These are phyloP conservation scores for Beta corolliflora DNA, from an alignment of 179 eudicot genomes.

Conservation along the genomic window DNA sequence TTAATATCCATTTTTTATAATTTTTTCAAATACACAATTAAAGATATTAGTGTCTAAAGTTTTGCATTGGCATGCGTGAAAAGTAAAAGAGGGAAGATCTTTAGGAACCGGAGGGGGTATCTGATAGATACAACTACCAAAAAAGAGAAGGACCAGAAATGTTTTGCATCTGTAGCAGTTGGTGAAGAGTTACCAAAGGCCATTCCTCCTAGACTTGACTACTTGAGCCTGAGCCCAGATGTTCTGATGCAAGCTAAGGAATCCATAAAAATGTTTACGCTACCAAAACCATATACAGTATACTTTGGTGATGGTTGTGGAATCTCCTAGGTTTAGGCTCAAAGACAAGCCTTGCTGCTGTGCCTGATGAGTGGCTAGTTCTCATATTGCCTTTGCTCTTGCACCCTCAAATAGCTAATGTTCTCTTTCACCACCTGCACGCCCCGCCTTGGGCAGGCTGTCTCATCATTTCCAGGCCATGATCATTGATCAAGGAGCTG, in stretches of 20 bases:
- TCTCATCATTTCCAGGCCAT: constrained; percentile 39
- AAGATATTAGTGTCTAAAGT: no score
- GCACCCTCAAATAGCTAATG: constrained; percentile 34
- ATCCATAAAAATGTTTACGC: constrained; percentile 25
- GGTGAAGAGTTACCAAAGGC: constrained; percentile 38
- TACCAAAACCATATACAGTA: constrained; percentile 36
- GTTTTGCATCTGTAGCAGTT: constrained; percentile 36
- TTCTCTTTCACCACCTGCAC: constrained; percentile 36
- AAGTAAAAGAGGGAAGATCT: no score
- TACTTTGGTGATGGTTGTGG: constrained; percentile 35
- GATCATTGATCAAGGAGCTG: constrained; percentile 28
- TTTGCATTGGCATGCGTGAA: no score
- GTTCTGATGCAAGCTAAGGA: constrained; percentile 29
- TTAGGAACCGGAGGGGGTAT: no score
- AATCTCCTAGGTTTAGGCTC: constrained; percentile 38
- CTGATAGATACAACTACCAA: neutral
- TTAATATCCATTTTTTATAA: no score
- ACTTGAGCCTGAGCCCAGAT: constrained; percentile 20
- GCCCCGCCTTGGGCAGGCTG: constrained; percentile 33
- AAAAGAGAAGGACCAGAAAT: constrained; percentile 16
- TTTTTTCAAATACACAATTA: no score
- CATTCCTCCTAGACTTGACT: constrained; percentile 33
- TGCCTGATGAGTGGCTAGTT: constrained; percentile 20
- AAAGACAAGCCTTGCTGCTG: constrained; percentile 38
- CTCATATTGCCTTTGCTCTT: constrained; percentile 39